These are phyloP conservation scores for Russula olivacea DNA, from an alignment of 768 basidiomycete genomes.

Conservation along the genomic window DNA sequence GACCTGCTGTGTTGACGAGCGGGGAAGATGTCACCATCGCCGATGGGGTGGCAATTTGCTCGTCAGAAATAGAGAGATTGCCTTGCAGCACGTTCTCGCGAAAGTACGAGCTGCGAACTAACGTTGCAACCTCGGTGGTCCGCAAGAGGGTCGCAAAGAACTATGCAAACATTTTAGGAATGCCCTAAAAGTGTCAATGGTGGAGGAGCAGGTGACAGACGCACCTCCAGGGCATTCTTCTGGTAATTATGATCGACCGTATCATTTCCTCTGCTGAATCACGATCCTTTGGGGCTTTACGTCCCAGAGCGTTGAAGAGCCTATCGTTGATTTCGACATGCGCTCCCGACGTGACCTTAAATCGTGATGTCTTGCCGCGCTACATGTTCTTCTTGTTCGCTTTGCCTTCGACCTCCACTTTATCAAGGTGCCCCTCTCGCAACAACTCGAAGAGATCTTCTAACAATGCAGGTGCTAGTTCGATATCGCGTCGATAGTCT, in stretches of 20 bases:
- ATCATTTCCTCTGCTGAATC: not conserved
- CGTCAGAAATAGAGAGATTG: conserved; percentile 1
- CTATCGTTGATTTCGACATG: conserved; percentile 1
- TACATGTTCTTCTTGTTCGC: not conserved
- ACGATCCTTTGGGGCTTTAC: not conserved
- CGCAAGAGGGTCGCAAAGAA: not conserved
- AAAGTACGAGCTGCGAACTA: conserved; percentile 6
- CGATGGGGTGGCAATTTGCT: not conserved
- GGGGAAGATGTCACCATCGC: not conserved
- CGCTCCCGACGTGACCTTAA: not conserved
- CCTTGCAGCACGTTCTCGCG: conserved; percentile 13
- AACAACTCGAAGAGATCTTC: conserved; percentile 6
- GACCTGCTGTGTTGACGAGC: not conserved
- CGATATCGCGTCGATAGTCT: not conserved
- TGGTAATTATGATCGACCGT: not conserved
- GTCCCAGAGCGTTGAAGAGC: conserved; percentile 5
- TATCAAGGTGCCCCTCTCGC: conserved; percentile 1
- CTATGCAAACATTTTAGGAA: not conserved
- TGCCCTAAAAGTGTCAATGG: not conserved
- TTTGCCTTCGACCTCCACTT: not conserved
- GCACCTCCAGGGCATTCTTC: conserved; percentile 3
- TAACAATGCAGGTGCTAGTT: not conserved
- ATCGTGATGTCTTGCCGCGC: not conserved
- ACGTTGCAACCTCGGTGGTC: not conserved
- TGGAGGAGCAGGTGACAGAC: not conserved